These are phyloP conservation scores for Logfia minima DNA, from an alignment of 129 eudicot species.

Conservation along the genomic window DNA sequence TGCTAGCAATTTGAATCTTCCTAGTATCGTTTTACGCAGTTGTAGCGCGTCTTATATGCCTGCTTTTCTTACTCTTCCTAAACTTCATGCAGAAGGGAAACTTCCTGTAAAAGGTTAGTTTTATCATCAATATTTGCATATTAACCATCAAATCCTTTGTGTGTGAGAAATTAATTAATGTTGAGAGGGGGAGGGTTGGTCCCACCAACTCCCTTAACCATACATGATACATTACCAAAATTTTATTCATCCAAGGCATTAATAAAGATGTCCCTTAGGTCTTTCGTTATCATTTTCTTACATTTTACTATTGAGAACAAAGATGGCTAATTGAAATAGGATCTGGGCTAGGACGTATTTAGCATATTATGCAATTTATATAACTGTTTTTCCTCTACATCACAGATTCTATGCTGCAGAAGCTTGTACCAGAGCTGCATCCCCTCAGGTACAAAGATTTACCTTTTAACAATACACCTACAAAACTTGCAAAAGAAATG, in stretches of 20 bases:
- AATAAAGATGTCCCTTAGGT: background rate
- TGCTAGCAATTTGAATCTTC: constrained; percentile 31
- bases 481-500: constrained; percentile 15
- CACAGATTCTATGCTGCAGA: constrained; percentile 34
- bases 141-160: background rate
- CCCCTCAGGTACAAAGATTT: constrained; percentile 43
- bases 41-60: constrained; percentile 27
- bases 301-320: too few relatives aligned
- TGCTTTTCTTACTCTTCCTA: constrained; percentile 31
- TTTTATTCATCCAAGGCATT: background rate
- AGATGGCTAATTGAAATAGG: background rate
- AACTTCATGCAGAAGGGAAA: constrained; percentile 31
- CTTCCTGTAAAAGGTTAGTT: constrained; percentile 49
- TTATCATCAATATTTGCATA: background rate
- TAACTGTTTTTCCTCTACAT: background rate
- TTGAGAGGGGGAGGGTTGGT: too few relatives aligned
- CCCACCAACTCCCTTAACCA: too few relatives aligned
- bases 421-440: constrained; percentile 35
- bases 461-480: constrained; percentile 3
- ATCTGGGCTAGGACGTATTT: background rate
- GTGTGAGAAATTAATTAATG: too few relatives aligned
- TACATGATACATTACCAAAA: too few relatives aligned
- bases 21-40: constrained; percentile 29
- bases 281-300: background rate
- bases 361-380: background rate